A percentile compares a stretch with the other conserved stretches of the same genome.
phyloP scores from a whole-genome alignment of 2,329 filamentous ascomycete species.

The Aspergillus quadrilineatus region DNA sequence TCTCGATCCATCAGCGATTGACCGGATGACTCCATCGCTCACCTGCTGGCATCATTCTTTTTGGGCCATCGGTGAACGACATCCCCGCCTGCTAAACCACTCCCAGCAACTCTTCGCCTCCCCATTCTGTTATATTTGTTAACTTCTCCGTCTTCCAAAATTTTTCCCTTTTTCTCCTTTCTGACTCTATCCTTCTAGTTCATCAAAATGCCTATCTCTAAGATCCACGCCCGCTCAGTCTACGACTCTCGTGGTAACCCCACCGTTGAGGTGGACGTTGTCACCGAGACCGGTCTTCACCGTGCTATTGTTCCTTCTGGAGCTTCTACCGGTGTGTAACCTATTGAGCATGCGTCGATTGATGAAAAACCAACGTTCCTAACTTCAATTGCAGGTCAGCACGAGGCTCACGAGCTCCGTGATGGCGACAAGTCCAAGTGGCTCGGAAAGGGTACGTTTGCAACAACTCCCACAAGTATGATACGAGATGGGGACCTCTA shows the following conservation, averaged over 20 bases:
- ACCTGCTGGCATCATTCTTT: conserved; percentile 24
- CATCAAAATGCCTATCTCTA: conserved; percentile 79
- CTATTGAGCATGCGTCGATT: neutral
- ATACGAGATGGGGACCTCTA: conserved; percentile 2
- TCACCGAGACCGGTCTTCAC: conserved; percentile 94
- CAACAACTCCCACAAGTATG: neutral
- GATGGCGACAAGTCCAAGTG: conserved; percentile 86
- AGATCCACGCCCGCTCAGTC: conserved; percentile 89
- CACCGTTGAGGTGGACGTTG: conserved; percentile 96
- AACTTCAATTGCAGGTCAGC: conserved; percentile 62
- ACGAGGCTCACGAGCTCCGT: conserved; percentile 88
- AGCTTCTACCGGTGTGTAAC: conserved; percentile 79
- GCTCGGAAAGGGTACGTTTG: conserved; percentile 70
- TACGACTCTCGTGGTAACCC: conserved; percentile 99
- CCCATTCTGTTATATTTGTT: conserved; percentile 20
- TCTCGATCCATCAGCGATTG: conserved; percentile 17
- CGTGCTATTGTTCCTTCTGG: conserved; percentile 96
- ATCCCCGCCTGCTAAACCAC: conserved; percentile 35
- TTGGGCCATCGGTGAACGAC: conserved; percentile 43
- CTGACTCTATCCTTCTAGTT: conserved; percentile 29
- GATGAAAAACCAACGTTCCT: conserved; percentile 14
- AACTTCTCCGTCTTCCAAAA: conserved; percentile 19
- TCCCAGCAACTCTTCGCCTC: conserved; percentile 21
- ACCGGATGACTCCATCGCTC: conserved; percentile 19
- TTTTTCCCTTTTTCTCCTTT: conserved; percentile 18